A percentile compares a stretch with the other conserved stretches of the same genome.
Conservation (phyloP, 1,284 basidiomycete species). For the Agroathelia rolfsii region DNA sequence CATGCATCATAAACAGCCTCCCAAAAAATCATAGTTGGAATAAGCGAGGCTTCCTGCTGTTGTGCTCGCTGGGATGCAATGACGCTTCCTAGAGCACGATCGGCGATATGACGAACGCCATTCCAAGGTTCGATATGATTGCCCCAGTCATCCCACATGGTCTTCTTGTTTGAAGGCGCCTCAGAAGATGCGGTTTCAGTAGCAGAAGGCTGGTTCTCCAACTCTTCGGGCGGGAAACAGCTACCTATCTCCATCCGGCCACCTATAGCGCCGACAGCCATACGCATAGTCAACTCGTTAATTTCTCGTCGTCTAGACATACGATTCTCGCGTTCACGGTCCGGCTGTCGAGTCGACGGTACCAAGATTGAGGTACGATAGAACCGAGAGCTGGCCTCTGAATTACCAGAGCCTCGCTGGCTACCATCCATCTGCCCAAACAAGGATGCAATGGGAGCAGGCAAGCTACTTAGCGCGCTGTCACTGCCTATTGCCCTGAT, state of each 20-base stretch:
- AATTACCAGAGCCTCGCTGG: constrained; percentile 11
- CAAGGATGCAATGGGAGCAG: constrained; percentile 15
- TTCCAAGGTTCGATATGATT: constrained; percentile 56
- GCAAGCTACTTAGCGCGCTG: constrained; percentile 17
- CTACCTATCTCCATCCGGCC: constrained; percentile 44
- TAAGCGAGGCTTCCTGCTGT: constrained; percentile 29
- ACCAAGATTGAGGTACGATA: constrained; percentile 68
- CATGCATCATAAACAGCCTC: constrained; percentile 51
- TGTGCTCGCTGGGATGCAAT: constrained; percentile 31
- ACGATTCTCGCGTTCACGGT: constrained; percentile 48
- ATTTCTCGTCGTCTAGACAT: constrained; percentile 58
- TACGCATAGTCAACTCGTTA: constrained; percentile 70
- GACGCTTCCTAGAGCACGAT: constrained; percentile 59
- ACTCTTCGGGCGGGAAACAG: constrained; percentile 16
- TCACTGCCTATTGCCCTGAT: constrained; percentile 48
- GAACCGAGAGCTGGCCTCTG: constrained; percentile 34
- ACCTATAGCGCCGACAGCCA: constrained; percentile 69
- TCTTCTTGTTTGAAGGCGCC: constrained; percentile 18
- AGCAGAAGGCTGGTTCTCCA: constrained; percentile 7
- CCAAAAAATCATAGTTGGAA: constrained; percentile 56
- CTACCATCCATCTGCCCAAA: constrained; percentile 8
- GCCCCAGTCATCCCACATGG: constrained; percentile 71
- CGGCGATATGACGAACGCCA: constrained; percentile 59
- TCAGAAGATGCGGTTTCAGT: constrained; percentile 12
- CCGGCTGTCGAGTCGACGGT: constrained; percentile 47